phyloP scores from a whole-genome alignment of 768 basidiomycete genomes.

The Podaxis sp. region DNA sequence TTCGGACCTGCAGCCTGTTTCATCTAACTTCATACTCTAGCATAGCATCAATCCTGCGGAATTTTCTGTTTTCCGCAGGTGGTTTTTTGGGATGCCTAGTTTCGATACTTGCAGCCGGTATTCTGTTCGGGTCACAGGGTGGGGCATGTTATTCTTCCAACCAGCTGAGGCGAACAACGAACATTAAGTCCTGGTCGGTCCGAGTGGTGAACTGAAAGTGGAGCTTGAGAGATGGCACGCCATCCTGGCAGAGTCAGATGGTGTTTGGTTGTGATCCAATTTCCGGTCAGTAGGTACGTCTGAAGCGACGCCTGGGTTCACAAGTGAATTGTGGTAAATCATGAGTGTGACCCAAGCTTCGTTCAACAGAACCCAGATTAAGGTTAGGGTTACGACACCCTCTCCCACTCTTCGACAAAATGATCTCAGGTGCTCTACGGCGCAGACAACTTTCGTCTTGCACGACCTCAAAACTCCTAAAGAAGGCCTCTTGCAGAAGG shows the following conservation, averaged over 20 bases:
- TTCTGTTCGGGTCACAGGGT: constrained; percentile 3
- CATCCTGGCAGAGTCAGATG: neutral
- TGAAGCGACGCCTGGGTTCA: neutral
- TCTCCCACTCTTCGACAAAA: neutral
- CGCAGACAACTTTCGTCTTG: neutral
- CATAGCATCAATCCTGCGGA: neutral
- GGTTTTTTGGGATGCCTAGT: constrained; percentile 3
- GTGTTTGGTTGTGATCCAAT: neutral
- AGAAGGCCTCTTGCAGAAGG: neutral
- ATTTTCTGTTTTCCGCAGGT: constrained; percentile 1
- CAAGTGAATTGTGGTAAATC: neutral
- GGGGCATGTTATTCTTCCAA: constrained; percentile 8
- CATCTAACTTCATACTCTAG: neutral
- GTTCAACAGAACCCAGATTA: neutral
- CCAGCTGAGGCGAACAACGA: constrained; percentile 15
- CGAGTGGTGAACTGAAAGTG: neutral
- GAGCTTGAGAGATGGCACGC: neutral
- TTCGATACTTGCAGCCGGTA: neutral
- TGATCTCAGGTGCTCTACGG: constrained; percentile 1
- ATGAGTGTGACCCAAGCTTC: neutral
- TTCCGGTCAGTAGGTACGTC: neutral
- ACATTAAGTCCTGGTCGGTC: neutral
- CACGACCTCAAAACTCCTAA: neutral
- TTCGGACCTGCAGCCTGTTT: constrained; percentile 5
- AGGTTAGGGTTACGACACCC: constrained; percentile 8